Base-by-base conservation (phyloP, 768 basidiomycete species). In the Antrodiella citrinella region DNA sequence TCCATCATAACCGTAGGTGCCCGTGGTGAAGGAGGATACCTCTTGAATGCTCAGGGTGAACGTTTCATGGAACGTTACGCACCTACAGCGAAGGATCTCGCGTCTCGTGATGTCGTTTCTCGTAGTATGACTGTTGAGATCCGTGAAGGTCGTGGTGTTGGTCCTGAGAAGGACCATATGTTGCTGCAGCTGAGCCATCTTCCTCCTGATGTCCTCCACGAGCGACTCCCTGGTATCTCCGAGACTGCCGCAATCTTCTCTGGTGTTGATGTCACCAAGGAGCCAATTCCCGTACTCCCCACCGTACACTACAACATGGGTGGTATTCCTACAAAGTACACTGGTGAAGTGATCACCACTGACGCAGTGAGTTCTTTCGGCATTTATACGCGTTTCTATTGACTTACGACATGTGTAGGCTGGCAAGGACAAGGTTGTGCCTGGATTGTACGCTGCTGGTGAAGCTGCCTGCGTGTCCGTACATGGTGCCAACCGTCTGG, bases 21-120 rank as follows among this genome's bases (percentile, higher is more conserved):
- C 58, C 92, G 96, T 67, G 96, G 96, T 62, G 96, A 99, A 69
- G 96, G 96, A 73, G 96, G 96, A 56, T 98, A 98, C 72, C 77
- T 99, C 57, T 73, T 99, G 65, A 98, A 99, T 74, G 90, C 92
- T 7, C 87, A 98, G 75, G 96, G 96, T 65, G 96, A 99, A 70
- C 88, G 96, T 52, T 99, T 99, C 77, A 99, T 99, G 96, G 95
- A 98, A 70, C 91, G 95, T 67, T 98, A 98, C 67, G 96, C 96
- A 0, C 96, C 96, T 9, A 97, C 95, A 41, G 96, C 96, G 54
- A 98, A 98, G 77, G 96, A 99, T 76, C 81, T 99, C 58, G 96
- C 96, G 39, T 99, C 96, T 43, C 93, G 96, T 64, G 96, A 99
- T 64, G 96, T 99, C 63, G 96, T 99, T 26, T 98, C 96, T 45